Conservation (phyloP, 352 stramenopile genomes). For the Thraustochytrium sp. region DNA sequence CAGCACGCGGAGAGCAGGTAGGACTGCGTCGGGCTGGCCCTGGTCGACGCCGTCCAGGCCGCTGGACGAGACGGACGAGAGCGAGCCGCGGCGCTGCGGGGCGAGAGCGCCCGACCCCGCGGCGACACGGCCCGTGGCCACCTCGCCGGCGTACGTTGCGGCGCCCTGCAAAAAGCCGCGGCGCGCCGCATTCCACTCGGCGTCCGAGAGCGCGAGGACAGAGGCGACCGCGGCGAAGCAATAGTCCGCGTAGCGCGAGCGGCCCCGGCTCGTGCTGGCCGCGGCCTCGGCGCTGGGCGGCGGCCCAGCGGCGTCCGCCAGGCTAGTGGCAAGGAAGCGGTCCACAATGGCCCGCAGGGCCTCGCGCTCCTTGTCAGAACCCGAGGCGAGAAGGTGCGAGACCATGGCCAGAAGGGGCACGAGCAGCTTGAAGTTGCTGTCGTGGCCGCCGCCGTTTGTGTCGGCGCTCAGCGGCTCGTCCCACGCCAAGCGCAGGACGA, state of each 20-base stretch:
- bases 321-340: not conserved
- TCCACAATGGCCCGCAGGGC: not conserved
- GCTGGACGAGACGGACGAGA: not conserved
- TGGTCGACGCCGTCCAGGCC: too few species aligned
- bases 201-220: not conserved
- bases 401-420: slow-evolving; percentile 5
- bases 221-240: not conserved
- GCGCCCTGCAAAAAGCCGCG: not conserved
- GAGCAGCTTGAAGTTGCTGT: slow-evolving; percentile 52
- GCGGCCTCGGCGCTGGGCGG: not conserved
- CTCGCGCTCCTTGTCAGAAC: not conserved
- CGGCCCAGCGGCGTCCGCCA: not conserved
- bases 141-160: not conserved
- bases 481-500: slow-evolving; percentile 48
- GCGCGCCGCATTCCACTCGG: not conserved
- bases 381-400: not conserved
- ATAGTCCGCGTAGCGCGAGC: not conserved
- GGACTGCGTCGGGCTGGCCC: not conserved
- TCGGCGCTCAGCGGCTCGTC: slow-evolving; percentile 50
- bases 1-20: not conserved
- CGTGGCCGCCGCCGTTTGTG: slow-evolving; percentile 48
- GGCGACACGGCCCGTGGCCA: not conserved
- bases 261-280: not conserved
- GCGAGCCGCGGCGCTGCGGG: not conserved
- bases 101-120: not conserved